A percentile compares a stretch with the other conserved stretches of the same genome.
Conservation (phyloP, 768 basidiomycete genomes). For the Amanita fuliginea region DNA sequence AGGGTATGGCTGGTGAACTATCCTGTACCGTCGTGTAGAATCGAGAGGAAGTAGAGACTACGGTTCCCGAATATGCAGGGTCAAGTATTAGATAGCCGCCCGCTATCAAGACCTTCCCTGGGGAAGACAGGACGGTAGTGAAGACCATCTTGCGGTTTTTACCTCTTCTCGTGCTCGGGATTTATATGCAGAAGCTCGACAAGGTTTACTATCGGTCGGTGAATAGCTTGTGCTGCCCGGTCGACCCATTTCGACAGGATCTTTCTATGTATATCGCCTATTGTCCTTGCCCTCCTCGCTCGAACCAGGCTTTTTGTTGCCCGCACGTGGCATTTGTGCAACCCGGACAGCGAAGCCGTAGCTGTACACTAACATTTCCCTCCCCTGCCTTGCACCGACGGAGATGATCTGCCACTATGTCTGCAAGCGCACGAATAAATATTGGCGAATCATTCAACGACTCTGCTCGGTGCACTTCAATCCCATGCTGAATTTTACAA, state of each 20-base stretch:
- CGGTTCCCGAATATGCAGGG: conserved; percentile 71
- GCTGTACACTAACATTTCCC: conserved; percentile 65
- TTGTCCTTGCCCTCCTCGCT: conserved; percentile 50
- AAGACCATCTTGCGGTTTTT: conserved; percentile 23
- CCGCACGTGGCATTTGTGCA: conserved; percentile 86
- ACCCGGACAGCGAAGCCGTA: conserved; percentile 85
- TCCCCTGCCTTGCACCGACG: conserved; percentile 45
- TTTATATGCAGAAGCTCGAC: neutral
- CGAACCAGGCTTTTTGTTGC: conserved; percentile 85
- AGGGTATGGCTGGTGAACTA: conserved; percentile 16
- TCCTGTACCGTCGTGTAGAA: conserved; percentile 76
- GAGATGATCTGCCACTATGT: conserved; percentile 78
- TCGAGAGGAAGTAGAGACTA: conserved; percentile 86
- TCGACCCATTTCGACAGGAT: neutral
- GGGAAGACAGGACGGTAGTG: conserved; percentile 73
- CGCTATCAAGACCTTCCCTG: conserved; percentile 91
- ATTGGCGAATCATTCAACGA: conserved; percentile 94
- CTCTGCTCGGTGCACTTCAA: conserved; percentile 80
- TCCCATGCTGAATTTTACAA: conserved; percentile 58
- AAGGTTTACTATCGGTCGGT: neutral
- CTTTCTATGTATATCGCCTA: neutral
- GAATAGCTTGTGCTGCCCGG: neutral
- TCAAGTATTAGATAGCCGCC: conserved; percentile 98
- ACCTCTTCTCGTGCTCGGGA: neutral
- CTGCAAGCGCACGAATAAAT: conserved; percentile 90